Evolutionary conservation across 75 land plant species (phyloP).

Genomic region (Gnetum montanum): DNA sequence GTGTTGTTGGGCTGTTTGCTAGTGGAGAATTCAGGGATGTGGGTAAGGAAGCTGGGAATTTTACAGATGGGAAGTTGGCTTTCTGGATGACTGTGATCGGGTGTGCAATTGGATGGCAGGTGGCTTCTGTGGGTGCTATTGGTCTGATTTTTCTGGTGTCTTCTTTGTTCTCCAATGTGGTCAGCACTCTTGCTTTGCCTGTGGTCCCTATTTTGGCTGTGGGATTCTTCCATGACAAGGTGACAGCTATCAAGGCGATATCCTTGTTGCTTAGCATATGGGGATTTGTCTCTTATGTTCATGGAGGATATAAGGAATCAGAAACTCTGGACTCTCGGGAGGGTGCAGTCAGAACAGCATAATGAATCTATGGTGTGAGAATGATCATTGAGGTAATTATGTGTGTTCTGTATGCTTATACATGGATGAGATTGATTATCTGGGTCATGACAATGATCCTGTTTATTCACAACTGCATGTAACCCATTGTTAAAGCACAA

Average conservation of each 20-base stretch:
- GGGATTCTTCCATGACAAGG: slow-evolving; percentile 36
- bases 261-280: slow-evolving; percentile 42
- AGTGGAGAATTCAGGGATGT: slow-evolving; percentile 35
- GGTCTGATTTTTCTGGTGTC: slow-evolving; percentile 38
- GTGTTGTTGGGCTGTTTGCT: slow-evolving; percentile 28
- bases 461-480: too few relatives aligned
- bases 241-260: slow-evolving; percentile 35
- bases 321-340: too few relatives aligned
- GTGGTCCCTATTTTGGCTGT: slow-evolving; percentile 40
- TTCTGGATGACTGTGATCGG: slow-evolving; percentile 36
- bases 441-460: too few relatives aligned
- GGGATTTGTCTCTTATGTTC: slow-evolving; percentile 57
- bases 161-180: slow-evolving; percentile 41
- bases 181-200: slow-evolving; percentile 36
- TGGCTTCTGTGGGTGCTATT: slow-evolving; percentile 15
- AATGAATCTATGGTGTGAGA: too few relatives aligned
- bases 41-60: slow-evolving; percentile 24
- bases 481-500: too few relatives aligned
- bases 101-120: slow-evolving; percentile 44
- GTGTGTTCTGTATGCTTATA: too few relatives aligned
- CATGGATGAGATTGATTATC: too few relatives aligned
- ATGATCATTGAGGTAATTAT: too few relatives aligned
- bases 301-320: slow-evolving; percentile 17
- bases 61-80: slow-evolving; percentile 19
- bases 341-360: too few relatives aligned